A percentile compares a stretch with the other conserved stretches of the same genome.
These are phyloP conservation scores for Sarcomyxa edulis DNA, from an alignment of 768 basidiomycete species.

Conservation along the genomic window DNA sequence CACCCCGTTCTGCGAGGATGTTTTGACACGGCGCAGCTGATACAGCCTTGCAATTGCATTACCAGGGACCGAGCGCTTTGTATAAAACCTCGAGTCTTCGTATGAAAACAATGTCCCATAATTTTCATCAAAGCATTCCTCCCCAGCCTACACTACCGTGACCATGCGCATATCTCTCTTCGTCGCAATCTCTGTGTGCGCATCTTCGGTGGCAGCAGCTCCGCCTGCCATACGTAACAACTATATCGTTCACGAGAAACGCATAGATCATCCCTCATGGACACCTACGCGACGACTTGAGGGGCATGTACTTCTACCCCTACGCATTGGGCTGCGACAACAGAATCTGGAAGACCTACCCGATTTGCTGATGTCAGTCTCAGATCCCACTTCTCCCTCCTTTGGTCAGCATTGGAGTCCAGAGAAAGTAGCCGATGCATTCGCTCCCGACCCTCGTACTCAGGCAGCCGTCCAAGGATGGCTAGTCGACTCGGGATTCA, in stretches of 20 bases:
- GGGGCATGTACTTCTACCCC: conserved; percentile 17
- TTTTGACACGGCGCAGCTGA: too few species aligned
- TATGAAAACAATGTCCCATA: too few species aligned
- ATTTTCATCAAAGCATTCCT: too few species aligned
- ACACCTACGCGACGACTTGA: conserved; percentile 15
- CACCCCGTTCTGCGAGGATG: too few species aligned
- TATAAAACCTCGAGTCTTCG: too few species aligned
- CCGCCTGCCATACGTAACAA: too few species aligned
- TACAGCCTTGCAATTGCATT: too few species aligned
- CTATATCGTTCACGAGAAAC: conserved; percentile 26
- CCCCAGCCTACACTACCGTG: too few species aligned
- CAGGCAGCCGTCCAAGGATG: conserved; percentile 21
- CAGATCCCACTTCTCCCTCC: conserved; percentile 25
- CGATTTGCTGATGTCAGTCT: conserved; percentile 23
- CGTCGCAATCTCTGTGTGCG: too few species aligned
- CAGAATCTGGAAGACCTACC: conserved; percentile 23
- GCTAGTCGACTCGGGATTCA: conserved; percentile 22
- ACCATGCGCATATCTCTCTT: too few species aligned
- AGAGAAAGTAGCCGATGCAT: conserved; percentile 19
- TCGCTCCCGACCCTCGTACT: conserved; percentile 21
- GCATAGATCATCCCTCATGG: conserved; percentile 10
- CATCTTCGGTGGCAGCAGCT: too few species aligned
- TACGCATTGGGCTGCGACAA: conserved; percentile 29
- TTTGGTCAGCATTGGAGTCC: conserved; percentile 30
- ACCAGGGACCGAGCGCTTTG: too few species aligned